Evolutionary conservation across 495 filamentous ascomycete species (phyloP).

Genomic region (Tuber borchii): DNA sequence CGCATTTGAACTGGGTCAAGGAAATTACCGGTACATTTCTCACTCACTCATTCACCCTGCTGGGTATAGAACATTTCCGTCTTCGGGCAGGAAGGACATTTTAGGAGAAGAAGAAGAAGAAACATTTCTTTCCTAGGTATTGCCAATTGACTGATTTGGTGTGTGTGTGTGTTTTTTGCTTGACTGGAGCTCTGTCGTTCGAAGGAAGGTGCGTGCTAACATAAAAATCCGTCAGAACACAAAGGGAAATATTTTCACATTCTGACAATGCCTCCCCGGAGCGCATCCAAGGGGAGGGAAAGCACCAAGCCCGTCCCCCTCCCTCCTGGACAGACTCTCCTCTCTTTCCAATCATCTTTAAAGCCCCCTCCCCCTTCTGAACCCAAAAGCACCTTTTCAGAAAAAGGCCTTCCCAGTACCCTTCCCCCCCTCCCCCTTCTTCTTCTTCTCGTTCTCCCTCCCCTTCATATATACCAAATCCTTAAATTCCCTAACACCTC

Average conservation of each 20-base stretch:
- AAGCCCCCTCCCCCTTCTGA: neutral
- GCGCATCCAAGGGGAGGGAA: neutral
- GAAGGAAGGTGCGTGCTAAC: neutral
- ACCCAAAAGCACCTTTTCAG: neutral
- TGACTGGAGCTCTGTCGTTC: neutral
- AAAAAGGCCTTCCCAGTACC: neutral
- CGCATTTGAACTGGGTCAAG: neutral
- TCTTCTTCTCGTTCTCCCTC: neutral
- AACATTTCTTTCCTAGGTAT: neutral
- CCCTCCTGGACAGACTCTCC: neutral
- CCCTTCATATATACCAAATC: neutral
- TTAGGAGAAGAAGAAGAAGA: too few relatives aligned
- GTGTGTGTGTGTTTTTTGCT: neutral
- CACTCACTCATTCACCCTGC: neutral
- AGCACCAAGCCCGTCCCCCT: neutral
- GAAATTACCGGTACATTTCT: too few relatives aligned
- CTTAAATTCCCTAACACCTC: neutral
- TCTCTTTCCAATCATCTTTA: neutral
- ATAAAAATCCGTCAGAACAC: neutral
- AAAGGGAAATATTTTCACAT: neutral
- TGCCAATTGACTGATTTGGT: neutral
- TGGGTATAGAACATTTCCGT: neutral
- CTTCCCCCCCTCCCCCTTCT: neutral
- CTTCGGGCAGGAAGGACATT: neutral
- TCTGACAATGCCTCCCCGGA: neutral